Evolutionary conservation across 768 basidiomycete species (phyloP), one percentile per base, ranked within the genome.

Genomic region (Gymnopilus junonius): DNA sequence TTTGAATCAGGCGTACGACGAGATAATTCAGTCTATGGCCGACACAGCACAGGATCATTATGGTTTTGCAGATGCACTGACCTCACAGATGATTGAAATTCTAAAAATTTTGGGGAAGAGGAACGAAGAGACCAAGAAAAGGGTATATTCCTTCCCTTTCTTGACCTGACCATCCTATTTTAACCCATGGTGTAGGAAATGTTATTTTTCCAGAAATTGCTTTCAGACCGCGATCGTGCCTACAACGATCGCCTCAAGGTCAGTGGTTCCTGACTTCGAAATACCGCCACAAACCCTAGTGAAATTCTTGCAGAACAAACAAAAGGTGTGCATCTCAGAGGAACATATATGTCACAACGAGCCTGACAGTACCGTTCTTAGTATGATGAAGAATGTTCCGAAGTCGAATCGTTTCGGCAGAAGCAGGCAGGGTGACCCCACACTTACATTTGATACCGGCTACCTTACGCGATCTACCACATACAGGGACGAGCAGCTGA

Each of bases 351-450:
- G 8, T 29, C 45, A 23, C 32, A 31, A 17, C 37, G 55, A 58
- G 50, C 32, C 34, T 60, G 14, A 63, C 35, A 7, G 59, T 27
- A 11, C 40, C 54, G 20, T 53, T 43, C 45, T 23, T 65, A 94
- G 93, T 94, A 94, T 69, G 90, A 94, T 67, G 88, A 87, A 29
- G 87, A 92, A 67, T 94, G 93, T 71, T 70, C 71, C 15, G 92
- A 93, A 72, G 85, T 91, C 21, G 91, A 92, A 69, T 73, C 81
- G 21, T 83, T 86, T 69, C 87, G 90, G 53, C 91, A 92, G 80
- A 94, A 93, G 75, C 92, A 94, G 85, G 93, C 84, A 71, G 70
- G 65, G 56, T 11, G 32, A 29, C 42, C n/a, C 31, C 48, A 37
- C 46, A 48, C 45, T 45, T 31, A 32, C 27, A 7, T 43, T 27